Evolutionary conservation across 2,329 filamentous ascomycete species (phyloP), one percentile per base, ranked within the genome.

Genomic region (Zasmidium angulare): DNA sequence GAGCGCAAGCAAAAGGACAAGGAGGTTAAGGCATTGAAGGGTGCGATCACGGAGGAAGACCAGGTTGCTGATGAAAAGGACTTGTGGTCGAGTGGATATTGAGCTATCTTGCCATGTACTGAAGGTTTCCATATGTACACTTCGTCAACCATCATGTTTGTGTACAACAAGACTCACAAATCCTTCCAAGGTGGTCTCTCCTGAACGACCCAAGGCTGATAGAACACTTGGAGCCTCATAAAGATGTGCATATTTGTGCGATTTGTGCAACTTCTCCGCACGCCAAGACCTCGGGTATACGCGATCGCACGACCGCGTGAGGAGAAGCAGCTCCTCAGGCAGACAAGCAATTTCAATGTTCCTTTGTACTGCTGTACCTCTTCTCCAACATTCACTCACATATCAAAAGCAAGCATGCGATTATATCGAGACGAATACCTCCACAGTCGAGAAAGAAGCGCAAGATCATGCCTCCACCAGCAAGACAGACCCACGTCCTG

Each of bases 1-100:
- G 89, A 93, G 70, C 78, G 89, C 24, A 91, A 88, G 81, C 80
- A 83, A 71, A 86, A 86, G 81, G 85, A 80, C 79, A 85, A 82
- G 71, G 75, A 86, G 71, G 81, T 86, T 66, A 84, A 84, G 59
- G 65, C 84, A 70, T 79, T 85, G 67, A 54, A 68, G 22, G 73
- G 72, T 23, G 55, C 73, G 81, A 86, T 89, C 10, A 77, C 78
- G 63, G 77, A 79, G 22, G 86, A 89, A 6, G 88, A 90, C 53
- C 58, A 60, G 83, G 86, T 89, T 7, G 76, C 77, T 75, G 83
- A 79, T 65, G 78, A 79, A 17, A 84, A 87, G 1, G 88, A 90
- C 12, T 72, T 89, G 36, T 90, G 88, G 88, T 66, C 69, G 11
- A 63, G 63, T 58, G 62, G 50, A 1, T 66, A 66, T 46, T 58